Base-by-base conservation (phyloP, 2,329 filamentous ascomycete species). In the Colletotrichum sp. region DNA sequence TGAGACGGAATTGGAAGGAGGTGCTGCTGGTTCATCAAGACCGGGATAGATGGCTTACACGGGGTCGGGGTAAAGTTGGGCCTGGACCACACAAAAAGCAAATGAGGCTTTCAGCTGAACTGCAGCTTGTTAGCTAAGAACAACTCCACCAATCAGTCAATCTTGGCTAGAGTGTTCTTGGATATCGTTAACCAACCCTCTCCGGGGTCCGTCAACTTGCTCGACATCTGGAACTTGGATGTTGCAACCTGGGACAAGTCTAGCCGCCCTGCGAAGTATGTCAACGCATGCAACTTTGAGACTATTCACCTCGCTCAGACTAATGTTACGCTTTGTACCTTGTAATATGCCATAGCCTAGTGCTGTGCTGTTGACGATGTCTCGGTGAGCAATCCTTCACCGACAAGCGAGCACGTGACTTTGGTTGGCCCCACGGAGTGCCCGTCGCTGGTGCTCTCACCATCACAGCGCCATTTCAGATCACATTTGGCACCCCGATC, bases 391-490 rank as follows among this genome's bases (percentile, higher is more conserved):
- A 7, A 24, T 4, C 24, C 64, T 44, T 21, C 69, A 76, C 73
- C 73, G 70, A 73, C 34, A 76, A 76, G 74, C 74, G 74, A 76
- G 52, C 74, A 76, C 74, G 74, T 76, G 74, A 76, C 49, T 18
- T 24, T 18, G 10, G 16, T 28, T 32, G 32, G 59, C 52, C 34
- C 70, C 71, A 73, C 74, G 60, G 24, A 15, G 34, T 75, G 34
- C 15, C 15, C 15, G 18, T 21, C 8, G 67, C 18, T 70, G 60
- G 30, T 59, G 65, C 59, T 69, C 70, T 21, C 21, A 72, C 21
- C 39, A 60, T 26, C 64, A 74, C 57, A 71, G 69, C 21, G 34
- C 10, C 36, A 44, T 34, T 6, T 32, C 21, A 55, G 30, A 57
- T n/a, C 36, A 18, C 24, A 24, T 16, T 59, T 60, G n/a, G 15